phyloP scores from a whole-genome alignment of 345 rosid species.

The Acer campestre region DNA sequence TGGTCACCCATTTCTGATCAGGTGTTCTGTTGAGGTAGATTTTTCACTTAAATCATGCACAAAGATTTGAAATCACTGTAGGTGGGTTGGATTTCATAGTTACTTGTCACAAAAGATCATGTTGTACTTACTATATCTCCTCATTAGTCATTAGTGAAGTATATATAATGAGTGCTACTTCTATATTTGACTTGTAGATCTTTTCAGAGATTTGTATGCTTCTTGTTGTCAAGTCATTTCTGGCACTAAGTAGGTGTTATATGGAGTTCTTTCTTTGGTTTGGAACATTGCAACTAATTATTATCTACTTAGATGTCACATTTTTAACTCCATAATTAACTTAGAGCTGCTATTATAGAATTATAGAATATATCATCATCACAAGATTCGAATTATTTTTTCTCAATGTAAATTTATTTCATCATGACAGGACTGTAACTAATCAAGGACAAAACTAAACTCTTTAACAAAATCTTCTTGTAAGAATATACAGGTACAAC shows the following conservation, averaged over 20 bases:
- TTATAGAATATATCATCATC: background rate
- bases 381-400: background rate
- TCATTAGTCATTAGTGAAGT: background rate
- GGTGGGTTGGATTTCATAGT: background rate
- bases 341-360: background rate
- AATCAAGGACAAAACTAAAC: background rate
- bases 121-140: background rate
- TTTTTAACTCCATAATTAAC: background rate
- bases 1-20: background rate
- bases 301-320: background rate
- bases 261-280: background rate
- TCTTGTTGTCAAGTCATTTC: constrained; percentile 12
- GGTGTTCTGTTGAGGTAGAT: background rate
- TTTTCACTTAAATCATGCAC: background rate
- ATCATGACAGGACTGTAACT: background rate
- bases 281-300: background rate
- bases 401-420: background rate
- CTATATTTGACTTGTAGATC: background rate
- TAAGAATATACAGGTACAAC: background rate
- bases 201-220: background rate
- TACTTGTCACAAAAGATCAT: background rate
- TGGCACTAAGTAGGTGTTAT: background rate
- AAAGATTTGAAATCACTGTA: background rate
- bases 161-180: background rate
- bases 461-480: too few relatives aligned